These are phyloP conservation scores for Phylloporus rhodoxanthus DNA, from an alignment of 768 basidiomycete genomes.

Conservation along the genomic window DNA sequence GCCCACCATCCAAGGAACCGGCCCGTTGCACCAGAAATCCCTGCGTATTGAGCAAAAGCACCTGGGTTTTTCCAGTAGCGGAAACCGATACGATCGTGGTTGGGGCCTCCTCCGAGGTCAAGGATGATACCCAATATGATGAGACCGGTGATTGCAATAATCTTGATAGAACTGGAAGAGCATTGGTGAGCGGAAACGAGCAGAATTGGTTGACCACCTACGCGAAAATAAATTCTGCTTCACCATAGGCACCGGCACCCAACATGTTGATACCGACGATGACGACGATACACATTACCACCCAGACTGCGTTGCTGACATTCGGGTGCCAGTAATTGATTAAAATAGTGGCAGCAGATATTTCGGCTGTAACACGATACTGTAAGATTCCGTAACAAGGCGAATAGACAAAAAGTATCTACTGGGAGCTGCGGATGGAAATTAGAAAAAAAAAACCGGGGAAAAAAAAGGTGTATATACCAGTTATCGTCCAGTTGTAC, in stretches of 20 bases:
- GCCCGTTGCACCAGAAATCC: conserved; percentile 63
- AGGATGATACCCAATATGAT: conserved; percentile 68
- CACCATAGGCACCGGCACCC: conserved; percentile 75
- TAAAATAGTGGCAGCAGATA: conserved; percentile 55
- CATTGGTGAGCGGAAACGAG: background rate
- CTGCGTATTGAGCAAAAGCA: conserved; percentile 69
- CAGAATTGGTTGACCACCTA: conserved; percentile 19
- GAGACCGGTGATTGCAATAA: conserved; percentile 73
- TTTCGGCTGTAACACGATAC: conserved; percentile 20
- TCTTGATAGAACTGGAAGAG: conserved; percentile 64
- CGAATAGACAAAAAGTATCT: conserved; percentile 1
- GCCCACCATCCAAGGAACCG: conserved; percentile 70
- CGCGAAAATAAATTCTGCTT: conserved; percentile 85
- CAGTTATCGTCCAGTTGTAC: conserved; percentile 32
- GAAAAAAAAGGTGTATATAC: conserved; percentile 1
- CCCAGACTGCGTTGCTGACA: conserved; percentile 70
- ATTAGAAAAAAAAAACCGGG: background rate
- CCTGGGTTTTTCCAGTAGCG: conserved; percentile 85
- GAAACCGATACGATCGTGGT: conserved; percentile 58
- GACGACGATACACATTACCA: conserved; percentile 69
- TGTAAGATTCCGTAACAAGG: background rate
- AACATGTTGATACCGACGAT: conserved; percentile 71
- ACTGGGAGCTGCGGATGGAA: conserved; percentile 21
- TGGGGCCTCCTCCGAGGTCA: conserved; percentile 85
- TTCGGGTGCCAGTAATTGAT: conserved; percentile 64